Percentiles rank a stretch among this genome's conserved stretches.
Evolutionary conservation across 352 stramenopile species (phyloP).

Genomic region (Phytophthora gonapodyides): DNA sequence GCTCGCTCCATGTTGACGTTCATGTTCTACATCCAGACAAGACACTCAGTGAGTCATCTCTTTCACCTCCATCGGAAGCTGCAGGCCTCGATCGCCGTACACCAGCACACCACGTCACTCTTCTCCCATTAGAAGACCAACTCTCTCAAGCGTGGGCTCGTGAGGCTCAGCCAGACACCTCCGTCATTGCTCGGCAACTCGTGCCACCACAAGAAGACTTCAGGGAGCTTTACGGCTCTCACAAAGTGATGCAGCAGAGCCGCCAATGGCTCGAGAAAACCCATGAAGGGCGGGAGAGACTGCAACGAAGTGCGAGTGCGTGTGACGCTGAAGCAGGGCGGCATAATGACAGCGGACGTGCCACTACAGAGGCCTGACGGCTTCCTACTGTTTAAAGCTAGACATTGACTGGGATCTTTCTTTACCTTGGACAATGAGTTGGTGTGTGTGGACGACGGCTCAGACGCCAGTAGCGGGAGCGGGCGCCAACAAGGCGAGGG

Average conservation of each 20-base stretch:
- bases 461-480: slow-evolving; percentile 2
- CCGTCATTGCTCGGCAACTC: too few relatives aligned
- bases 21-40: slow-evolving; percentile 42
- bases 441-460: slow-evolving; percentile 11
- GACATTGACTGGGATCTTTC: slow-evolving; percentile 19
- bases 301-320: slow-evolving; percentile 22
- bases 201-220: neutral
- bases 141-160: neutral
- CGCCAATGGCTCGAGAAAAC: neutral
- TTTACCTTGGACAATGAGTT: slow-evolving; percentile 40
- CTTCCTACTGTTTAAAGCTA: slow-evolving; percentile 11
- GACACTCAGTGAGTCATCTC: slow-evolving; percentile 38
- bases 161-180: neutral
- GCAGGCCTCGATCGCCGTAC: neutral
- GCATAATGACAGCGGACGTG: too few relatives aligned
- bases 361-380: too few relatives aligned
- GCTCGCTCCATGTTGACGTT: slow-evolving; percentile 47
- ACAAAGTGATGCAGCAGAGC: too few relatives aligned
- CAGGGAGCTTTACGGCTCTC: slow-evolving; percentile 1
- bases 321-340: neutral
- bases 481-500: slow-evolving; percentile 5
- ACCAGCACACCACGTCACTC: slow-evolving; percentile 5
- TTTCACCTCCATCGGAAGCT: neutral
- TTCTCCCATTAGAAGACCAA: slow-evolving; percentile 2
- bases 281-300: slow-evolving; percentile 15